Evolutionary conservation across 345 rosid species (phyloP).

Genomic region (Tarenaya hassleriana): DNA sequence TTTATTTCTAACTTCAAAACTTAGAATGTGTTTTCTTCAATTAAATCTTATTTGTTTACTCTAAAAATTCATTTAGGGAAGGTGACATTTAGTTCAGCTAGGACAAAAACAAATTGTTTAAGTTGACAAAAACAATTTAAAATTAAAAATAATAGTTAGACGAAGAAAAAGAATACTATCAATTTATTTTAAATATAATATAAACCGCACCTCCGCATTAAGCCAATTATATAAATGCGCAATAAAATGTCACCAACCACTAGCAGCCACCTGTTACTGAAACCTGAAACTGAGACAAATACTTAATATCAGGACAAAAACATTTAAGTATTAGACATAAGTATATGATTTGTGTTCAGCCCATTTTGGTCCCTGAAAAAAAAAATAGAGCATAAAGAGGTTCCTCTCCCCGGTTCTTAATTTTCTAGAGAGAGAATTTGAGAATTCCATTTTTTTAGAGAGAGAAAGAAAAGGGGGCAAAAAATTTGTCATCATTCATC

Average conservation of each 20-base stretch:
- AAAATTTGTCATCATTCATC: conserved; percentile 16
- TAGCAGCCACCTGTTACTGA: neutral
- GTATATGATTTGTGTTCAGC: conserved; percentile 32
- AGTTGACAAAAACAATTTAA: too few relatives aligned
- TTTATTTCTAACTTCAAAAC: neutral
- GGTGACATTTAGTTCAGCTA: too few relatives aligned
- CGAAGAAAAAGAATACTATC: too few relatives aligned
- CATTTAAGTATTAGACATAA: conserved; percentile 25
- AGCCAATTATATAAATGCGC: conserved; percentile 22
- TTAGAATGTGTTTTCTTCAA: neutral
- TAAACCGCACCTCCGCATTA: conserved; percentile 25
- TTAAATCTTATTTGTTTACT: too few relatives aligned
- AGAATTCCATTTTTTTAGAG: conserved; percentile 15
- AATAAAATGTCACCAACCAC: conserved; percentile 10
- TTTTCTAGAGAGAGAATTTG: conserved; percentile 30
- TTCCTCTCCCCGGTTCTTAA: conserved; percentile 28
- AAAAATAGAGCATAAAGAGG: conserved; percentile 23
- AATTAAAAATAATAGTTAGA: too few relatives aligned
- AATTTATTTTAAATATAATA: too few relatives aligned
- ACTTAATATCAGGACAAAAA: conserved; percentile 19
- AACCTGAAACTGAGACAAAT: conserved; percentile 7
- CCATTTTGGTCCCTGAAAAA: conserved; percentile 24
- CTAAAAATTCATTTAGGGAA: too few relatives aligned
- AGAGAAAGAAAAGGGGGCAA: conserved; percentile 12
- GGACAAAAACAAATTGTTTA: too few relatives aligned